Base-by-base conservation (phyloP, 805 yeast species). In the Pichia phayaonensis region DNA sequence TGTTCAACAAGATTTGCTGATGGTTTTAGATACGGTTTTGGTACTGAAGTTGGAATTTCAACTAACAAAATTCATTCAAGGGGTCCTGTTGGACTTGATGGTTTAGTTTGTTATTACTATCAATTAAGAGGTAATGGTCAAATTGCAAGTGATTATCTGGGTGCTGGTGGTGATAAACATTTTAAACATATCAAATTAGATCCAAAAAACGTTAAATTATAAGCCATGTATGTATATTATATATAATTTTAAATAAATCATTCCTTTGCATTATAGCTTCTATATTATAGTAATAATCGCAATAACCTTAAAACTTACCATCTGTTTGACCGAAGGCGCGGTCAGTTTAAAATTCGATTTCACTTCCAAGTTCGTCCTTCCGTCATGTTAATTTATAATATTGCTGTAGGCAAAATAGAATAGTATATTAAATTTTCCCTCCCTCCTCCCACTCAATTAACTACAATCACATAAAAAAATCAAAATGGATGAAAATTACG, bases 21-120 rank as follows among this genome's bases (percentile, higher is more conserved):
- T 68, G 99, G 99, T 3, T 94, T 88, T 76, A 79, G 99, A 65
- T 94, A 92, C 63, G 99, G 99, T 0, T 94, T 95, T 65, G 99
- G 99, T 48, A 85, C 99, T 7, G 99, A 94, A 68, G 99, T 94
- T 18, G 99, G 99, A 36, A 92, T 94, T 53, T 85, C 96, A 45
- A 94, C 99, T 43, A 90, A 92, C 64, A 94, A 94, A 67, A 89
- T 94, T 55, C 99, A 94, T 65, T 96, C 99, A 11, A 79, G 99
- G 61, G 99, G 99, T 2, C 99, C 99, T 16, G 98, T 94, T 34
- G 99, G 99, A 2, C 75, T 94, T 31, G 99, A 94, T 64, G 99
- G 99, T 1, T 75, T 94, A 57, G 95, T 92, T 65, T 87, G 95
- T 59, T 94, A 94, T 68, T 98, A 94, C 69, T 94, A 94, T 66